Evolutionary conservation across 805 yeast species (phyloP).

Genomic region (Hanseniaspora vineae): DNA sequence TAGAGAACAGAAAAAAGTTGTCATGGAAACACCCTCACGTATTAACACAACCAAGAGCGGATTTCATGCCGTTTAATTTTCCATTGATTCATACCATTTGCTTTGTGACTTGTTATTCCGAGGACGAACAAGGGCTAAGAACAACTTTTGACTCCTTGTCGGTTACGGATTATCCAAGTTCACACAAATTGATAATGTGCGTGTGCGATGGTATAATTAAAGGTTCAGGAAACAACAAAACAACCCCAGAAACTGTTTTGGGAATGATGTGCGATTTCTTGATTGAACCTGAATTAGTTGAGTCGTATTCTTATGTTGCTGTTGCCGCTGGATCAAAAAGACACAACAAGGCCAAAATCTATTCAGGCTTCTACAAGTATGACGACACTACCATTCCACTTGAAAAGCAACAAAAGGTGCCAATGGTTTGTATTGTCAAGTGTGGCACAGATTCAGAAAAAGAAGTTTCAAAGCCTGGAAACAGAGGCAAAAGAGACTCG

Average conservation of each 20-base stretch:
- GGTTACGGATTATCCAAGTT: slow-evolving; percentile 91
- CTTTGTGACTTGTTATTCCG: slow-evolving; percentile 89
- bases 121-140: slow-evolving; percentile 75
- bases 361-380: slow-evolving; percentile 86
- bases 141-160: slow-evolving; percentile 85
- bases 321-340: slow-evolving; percentile 91
- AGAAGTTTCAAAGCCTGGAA: slow-evolving; percentile 62
- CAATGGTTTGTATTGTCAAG: slow-evolving; percentile 65
- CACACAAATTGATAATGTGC: slow-evolving; percentile 76
- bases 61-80: slow-evolving; percentile 73
- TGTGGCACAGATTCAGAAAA: slow-evolving; percentile 79
- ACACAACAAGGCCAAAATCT: slow-evolving; percentile 95
- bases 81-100: slow-evolving; percentile 67
- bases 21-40: slow-evolving; percentile 60
- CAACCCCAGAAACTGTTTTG: slow-evolving; percentile 84
- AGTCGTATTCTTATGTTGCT: slow-evolving; percentile 81
- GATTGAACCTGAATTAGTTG: slow-evolving; percentile 59
- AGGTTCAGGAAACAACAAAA: slow-evolving; percentile 79
- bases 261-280: slow-evolving; percentile 76
- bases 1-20: slow-evolving; percentile 37
- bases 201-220: slow-evolving; percentile 91
- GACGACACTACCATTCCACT: slow-evolving; percentile 60
- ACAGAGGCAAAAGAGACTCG: slow-evolving; percentile 93
- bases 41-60: slow-evolving; percentile 84
- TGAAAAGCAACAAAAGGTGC: slow-evolving; percentile 77